These are phyloP conservation scores for Fusarium newnesense DNA, from an alignment of 2,329 filamentous ascomycete genomes.

Conservation along the genomic window DNA sequence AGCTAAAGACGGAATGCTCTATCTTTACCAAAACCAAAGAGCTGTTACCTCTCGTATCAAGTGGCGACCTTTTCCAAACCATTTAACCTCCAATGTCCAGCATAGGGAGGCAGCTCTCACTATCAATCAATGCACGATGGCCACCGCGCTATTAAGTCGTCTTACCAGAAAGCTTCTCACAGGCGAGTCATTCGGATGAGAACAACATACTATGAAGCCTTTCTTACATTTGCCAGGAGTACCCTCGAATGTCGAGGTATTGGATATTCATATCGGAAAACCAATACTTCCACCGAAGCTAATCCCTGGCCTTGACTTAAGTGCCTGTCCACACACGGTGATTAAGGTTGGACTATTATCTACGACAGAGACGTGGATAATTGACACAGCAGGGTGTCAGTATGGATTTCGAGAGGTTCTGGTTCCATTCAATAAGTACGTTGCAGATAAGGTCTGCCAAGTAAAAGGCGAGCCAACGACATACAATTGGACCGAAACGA, in stretches of 20 bases:
- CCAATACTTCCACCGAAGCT: not conserved
- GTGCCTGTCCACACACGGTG: not conserved
- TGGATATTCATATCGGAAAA: not conserved
- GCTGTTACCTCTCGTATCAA: not conserved
- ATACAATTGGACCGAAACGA: not conserved
- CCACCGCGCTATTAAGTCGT: not conserved
- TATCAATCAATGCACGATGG: not conserved
- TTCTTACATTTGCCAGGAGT: not conserved
- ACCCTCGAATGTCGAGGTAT: not conserved
- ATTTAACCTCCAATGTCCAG: not conserved
- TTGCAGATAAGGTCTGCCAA: not conserved
- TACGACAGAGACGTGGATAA: not conserved
- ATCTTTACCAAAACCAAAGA: not conserved
- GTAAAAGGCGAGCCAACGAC: not conserved
- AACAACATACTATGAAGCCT: accelerated
- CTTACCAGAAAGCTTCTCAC: not conserved
- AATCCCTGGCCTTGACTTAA: not conserved
- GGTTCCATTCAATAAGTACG: not conserved
- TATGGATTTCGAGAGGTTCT: not conserved
- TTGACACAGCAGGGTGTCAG: not conserved
- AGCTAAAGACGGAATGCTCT: not conserved
- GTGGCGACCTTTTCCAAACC: not conserved
- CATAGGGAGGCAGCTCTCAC: not conserved
- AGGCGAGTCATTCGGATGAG: not conserved
- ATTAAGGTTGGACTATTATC: not conserved